Evolutionary conservation across 192 early-diverging fungal genomes (phyloP).

Genomic region (Coemansia javaensis): DNA sequence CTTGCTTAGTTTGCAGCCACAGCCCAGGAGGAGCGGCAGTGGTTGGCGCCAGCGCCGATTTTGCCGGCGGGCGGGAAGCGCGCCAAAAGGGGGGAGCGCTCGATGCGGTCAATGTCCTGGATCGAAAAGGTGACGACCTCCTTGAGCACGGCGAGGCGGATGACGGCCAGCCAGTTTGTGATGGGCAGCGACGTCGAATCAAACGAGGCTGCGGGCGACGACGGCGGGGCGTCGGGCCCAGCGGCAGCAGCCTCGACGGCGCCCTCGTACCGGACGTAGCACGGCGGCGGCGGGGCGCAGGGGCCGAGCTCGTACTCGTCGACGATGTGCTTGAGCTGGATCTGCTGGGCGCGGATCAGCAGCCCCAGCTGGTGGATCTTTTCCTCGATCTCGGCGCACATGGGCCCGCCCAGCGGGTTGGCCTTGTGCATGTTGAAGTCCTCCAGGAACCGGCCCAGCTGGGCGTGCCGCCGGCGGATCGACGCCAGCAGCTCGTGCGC

Average conservation of each 20-base stretch:
- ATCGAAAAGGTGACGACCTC: conserved; percentile 31
- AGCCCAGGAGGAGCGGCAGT: too few relatives aligned
- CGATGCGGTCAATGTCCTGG: conserved; percentile 18
- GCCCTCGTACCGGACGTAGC: too few relatives aligned
- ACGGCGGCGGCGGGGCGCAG: not conserved
- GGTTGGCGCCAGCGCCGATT: too few relatives aligned
- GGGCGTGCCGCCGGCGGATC: conserved; percentile 18
- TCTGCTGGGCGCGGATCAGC: conserved; percentile 32
- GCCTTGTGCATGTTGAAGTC: conserved; percentile 8
- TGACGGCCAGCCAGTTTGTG: conserved; percentile 26
- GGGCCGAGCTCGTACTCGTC: conserved; percentile 4
- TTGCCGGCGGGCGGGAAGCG: conserved; percentile 4
- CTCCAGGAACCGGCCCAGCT: conserved; percentile 16
- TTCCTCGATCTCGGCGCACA: conserved; percentile 34
- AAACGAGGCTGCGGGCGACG: too few relatives aligned
- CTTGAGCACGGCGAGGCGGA: conserved; percentile 17
- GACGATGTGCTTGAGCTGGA: conserved; percentile 18
- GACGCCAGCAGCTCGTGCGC: conserved; percentile 26
- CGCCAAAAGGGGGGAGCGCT: conserved; percentile 14
- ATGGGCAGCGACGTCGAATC: not conserved
- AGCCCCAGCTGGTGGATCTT: conserved; percentile 44
- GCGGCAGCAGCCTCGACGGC: not conserved
- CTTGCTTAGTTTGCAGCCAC: too few relatives aligned
- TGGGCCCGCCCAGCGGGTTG: conserved; percentile 44
- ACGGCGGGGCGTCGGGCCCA: not conserved